Evolutionary conservation across 2,329 filamentous ascomycete genomes (phyloP), one percentile per base, ranked within the genome.

Genomic region (Alternaria rosae): DNA sequence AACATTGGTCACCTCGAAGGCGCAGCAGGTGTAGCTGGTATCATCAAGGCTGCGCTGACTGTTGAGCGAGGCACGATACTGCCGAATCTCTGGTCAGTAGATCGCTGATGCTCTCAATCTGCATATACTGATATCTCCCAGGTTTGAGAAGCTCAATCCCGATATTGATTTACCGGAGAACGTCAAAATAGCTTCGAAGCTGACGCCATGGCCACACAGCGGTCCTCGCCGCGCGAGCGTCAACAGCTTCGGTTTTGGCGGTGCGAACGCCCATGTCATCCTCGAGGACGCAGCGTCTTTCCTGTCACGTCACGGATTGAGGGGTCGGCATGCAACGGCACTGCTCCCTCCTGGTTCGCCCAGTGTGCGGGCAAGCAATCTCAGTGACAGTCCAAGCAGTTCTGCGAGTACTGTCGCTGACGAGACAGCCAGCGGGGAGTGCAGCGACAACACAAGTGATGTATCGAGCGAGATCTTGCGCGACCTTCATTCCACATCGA

Each of bases 231-330:
- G 81, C 30, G 82, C 81, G 3, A 81, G 81, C 38, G 76, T 86
- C 1, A 85, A 83, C 58, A 79, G 80, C 15, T 85, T 85, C 62
- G 83, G 81, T 1, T 80, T 80, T 50, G 80, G 81, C 6, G 82
- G 81, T 5, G 78, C 82, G 1, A 82, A 74, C 43, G 73, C 69
- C 6, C 75, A 77, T 63, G 64, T 72, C 0, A 70, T 77, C 10
- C 59, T 54, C 35, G 55, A 62, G 23, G 59, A 58, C 26, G 38
- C 58, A n/a, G 58, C 58, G 9, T 56, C 52, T 30, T 52, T 45
- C 32, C 32, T 60, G 38, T 38, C 35, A 38, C 52, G 53, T 3
- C 52, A 57, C 52, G 53, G 58, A 1, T 28, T 60, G 26, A 45
- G 44, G 6, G 55, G 54, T 51, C 43, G 55, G 20, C 21, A 67